Evolutionary conservation across 2,329 filamentous ascomycete species (phyloP).

Genomic region (Venturia oleaginea): DNA sequence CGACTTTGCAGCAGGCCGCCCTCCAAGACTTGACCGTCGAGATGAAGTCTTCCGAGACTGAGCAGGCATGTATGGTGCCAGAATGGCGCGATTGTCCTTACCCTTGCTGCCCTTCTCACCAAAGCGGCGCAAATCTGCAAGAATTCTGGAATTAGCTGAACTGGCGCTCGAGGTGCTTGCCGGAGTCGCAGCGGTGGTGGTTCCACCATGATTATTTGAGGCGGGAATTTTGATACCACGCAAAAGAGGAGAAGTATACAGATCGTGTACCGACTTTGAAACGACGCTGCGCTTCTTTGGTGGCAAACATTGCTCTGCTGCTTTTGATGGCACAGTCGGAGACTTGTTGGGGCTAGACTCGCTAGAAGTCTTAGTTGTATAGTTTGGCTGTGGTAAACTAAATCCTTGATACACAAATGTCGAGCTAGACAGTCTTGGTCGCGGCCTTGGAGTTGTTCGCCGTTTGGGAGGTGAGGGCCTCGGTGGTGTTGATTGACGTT

Average conservation of each 20-base stretch:
- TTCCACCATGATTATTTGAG: neutral
- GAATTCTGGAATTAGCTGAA: constrained; percentile 17
- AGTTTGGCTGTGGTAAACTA: constrained; percentile 1
- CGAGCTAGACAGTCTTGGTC: constrained; percentile 26
- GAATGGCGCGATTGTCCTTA: constrained; percentile 5
- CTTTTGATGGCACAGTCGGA: neutral
- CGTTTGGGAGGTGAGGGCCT: constrained; percentile 12
- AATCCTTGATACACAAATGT: constrained; percentile 22
- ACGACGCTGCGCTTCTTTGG: neutral
- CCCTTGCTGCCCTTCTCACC: neutral
- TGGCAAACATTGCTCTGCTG: neutral
- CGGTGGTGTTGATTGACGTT: constrained; percentile 8
- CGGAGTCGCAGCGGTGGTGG: neutral
- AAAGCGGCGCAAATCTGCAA: constrained; percentile 19
- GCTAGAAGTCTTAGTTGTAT: neutral
- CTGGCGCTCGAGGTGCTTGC: neutral
- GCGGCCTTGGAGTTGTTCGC: constrained; percentile 17
- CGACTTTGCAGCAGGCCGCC: neutral
- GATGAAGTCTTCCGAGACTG: neutral
- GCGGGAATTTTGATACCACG: constrained; percentile 1
- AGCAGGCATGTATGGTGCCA: constrained; percentile 14
- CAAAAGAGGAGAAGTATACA: constrained; percentile 10
- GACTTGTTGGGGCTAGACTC: neutral
- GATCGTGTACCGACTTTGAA: neutral
- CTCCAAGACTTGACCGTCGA: neutral